These are phyloP conservation scores for Apophysomyces ossiformis DNA, from an alignment of 371 early-diverging fungal species.

Conservation along the genomic window DNA sequence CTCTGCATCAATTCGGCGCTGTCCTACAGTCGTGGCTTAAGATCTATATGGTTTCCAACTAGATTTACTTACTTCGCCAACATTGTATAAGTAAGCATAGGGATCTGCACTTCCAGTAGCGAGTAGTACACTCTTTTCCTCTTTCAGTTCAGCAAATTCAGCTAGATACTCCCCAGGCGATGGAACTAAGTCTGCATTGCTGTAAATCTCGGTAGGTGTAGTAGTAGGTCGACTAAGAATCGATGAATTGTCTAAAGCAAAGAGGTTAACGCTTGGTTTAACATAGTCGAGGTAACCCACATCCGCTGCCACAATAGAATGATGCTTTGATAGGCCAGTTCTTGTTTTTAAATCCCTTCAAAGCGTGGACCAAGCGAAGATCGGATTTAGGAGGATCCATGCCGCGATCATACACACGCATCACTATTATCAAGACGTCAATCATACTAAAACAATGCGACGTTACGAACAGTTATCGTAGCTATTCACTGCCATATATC, in stretches of 20 bases:
- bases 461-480: slow-evolving; percentile 81
- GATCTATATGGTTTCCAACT: background rate
- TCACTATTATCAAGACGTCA: slow-evolving; percentile 47
- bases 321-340: slow-evolving; percentile 91
- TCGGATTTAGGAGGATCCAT: slow-evolving; percentile 72
- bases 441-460: background rate
- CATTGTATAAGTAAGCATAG: slow-evolving; percentile 81
- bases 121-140: slow-evolving; percentile 67
- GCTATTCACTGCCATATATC: slow-evolving; percentile 84
- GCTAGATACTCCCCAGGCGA: slow-evolving; percentile 37
- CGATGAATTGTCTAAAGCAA: slow-evolving; percentile 44
- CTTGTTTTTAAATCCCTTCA: slow-evolving; percentile 87
- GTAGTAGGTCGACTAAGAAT: slow-evolving; percentile 40
- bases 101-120: slow-evolving; percentile 91
- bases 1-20: slow-evolving; percentile 76
- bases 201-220: slow-evolving; percentile 38
- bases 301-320: slow-evolving; percentile 75
- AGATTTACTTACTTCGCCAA: slow-evolving; percentile 59
- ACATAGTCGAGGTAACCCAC: slow-evolving; percentile 37
- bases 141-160: slow-evolving; percentile 53
- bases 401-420: slow-evolving; percentile 86
- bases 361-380: slow-evolving; percentile 67
- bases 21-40: slow-evolving; percentile 43
- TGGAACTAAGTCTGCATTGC: slow-evolving; percentile 40
- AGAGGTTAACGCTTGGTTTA: background rate